Conservation (phyloP, 2,329 filamentous ascomycete species). For the Ampelomyces quisqualis region DNA sequence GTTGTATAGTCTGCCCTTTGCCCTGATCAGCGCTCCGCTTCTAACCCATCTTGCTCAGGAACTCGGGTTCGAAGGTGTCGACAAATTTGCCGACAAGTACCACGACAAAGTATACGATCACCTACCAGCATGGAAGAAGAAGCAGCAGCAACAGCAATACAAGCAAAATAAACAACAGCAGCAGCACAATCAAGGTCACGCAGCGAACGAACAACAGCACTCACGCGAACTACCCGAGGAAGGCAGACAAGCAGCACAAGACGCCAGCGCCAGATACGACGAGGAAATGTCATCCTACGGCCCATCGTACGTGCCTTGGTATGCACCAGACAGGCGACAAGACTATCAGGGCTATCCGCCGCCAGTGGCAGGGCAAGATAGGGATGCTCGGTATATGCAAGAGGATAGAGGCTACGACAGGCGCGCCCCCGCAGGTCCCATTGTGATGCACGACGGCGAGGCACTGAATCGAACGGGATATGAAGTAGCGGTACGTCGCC, state of each 20-base stretch:
- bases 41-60: too few relatives aligned
- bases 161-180: conserved; percentile 4
- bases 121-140: conserved; percentile 17
- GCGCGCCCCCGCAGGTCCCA: conserved; percentile 15
- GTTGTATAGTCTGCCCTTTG: conserved; percentile 18
- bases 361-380: too few relatives aligned
- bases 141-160: conserved; percentile 9
- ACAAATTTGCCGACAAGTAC: conserved; percentile 32
- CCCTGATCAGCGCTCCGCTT: not conserved
- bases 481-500: conserved; percentile 19
- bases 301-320: conserved; percentile 4
- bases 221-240: not conserved
- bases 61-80: conserved; percentile 40
- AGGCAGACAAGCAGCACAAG: too few relatives aligned
- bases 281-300: conserved; percentile 16
- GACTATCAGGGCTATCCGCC: conserved; percentile 12
- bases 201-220: conserved; percentile 1
- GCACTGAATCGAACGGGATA: conserved; percentile 11
- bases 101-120: conserved; percentile 30
- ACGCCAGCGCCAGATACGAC: conserved; percentile 1
- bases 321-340: conserved; percentile 14
- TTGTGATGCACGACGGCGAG: conserved; percentile 15
- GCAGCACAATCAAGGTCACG: not conserved
- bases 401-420: conserved; percentile 9
- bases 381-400: conserved; percentile 16